Percentiles rank a stretch among this genome's conserved stretches.
Conservation (phyloP, 2,329 filamentous ascomycete genomes). For the Fusarium sacchari region DNA sequence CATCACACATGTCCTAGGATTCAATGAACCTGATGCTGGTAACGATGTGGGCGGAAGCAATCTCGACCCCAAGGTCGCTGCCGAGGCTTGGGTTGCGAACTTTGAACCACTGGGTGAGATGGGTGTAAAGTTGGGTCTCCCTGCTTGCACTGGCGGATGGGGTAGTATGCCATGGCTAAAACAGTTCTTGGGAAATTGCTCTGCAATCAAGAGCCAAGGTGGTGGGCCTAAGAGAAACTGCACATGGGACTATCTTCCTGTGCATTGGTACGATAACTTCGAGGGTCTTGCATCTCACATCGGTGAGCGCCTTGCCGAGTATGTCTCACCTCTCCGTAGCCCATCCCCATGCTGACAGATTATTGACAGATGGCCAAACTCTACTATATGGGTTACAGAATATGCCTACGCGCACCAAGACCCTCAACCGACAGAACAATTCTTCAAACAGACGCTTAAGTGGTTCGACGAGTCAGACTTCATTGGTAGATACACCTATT, state of each 20-base stretch:
- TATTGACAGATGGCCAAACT: conserved; percentile 63
- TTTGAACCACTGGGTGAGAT: conserved; percentile 73
- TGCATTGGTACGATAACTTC: conserved; percentile 78
- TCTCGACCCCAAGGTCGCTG: conserved; percentile 68
- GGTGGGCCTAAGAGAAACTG: conserved; percentile 58
- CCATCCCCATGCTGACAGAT: background rate
- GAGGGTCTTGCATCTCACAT: conserved; percentile 74
- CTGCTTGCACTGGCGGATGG: conserved; percentile 72
- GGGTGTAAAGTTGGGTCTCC: conserved; percentile 75
- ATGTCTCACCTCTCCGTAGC: conserved; percentile 25
- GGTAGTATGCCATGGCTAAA: conserved; percentile 73
- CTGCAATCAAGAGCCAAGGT: conserved; percentile 61
- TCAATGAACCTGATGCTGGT: conserved; percentile 81
- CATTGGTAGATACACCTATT: conserved; percentile 77
- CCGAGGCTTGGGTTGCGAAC: conserved; percentile 74
- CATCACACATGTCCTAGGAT: conserved; percentile 75
- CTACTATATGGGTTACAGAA: conserved; percentile 81
- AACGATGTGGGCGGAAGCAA: conserved; percentile 68
- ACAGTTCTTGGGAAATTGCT: conserved; percentile 73
- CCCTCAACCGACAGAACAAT: conserved; percentile 67
- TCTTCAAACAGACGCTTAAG: conserved; percentile 73
- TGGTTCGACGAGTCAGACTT: conserved; percentile 70
- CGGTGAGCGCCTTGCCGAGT: conserved; percentile 58
- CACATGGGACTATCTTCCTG: conserved; percentile 70
- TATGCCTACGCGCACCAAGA: conserved; percentile 71